phyloP scores from a whole-genome alignment of 2,329 filamentous ascomycete species.

The Calonectria hongkongensis region DNA sequence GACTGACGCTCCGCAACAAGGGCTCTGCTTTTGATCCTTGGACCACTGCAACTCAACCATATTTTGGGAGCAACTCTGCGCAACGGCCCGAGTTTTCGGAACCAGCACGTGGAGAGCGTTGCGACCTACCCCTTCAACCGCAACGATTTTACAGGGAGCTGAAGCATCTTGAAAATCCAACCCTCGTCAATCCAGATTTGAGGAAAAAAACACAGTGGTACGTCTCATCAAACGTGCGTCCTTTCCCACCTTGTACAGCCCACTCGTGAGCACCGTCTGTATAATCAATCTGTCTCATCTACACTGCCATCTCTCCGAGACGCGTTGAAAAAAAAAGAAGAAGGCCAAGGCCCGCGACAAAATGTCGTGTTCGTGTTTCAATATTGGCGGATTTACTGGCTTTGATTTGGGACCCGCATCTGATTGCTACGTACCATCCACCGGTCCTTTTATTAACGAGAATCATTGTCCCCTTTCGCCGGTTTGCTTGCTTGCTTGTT shows the following conservation, averaged over 20 bases:
- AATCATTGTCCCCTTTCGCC: slow-evolving; percentile 37
- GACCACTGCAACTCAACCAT: slow-evolving; percentile 41
- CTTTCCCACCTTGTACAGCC: slow-evolving; percentile 9
- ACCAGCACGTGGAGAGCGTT: slow-evolving; percentile 52
- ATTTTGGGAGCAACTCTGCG: slow-evolving; percentile 46
- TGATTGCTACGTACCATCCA: slow-evolving; percentile 48
- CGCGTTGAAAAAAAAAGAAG: slow-evolving; percentile 37
- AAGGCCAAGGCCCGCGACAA: slow-evolving; percentile 37
- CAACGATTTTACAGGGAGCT: slow-evolving; percentile 33
- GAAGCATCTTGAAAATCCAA: not conserved
- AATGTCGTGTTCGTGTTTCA: slow-evolving; percentile 42
- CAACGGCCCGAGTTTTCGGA: slow-evolving; percentile 50
- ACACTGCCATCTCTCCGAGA: slow-evolving; percentile 36
- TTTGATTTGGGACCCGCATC: slow-evolving; percentile 51
- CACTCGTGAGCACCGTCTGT: slow-evolving; percentile 11
- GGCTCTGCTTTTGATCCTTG: slow-evolving; percentile 35
- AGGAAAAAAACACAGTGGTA: slow-evolving; percentile 20
- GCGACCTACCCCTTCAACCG: slow-evolving; percentile 42
- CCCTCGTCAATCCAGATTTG: not conserved
- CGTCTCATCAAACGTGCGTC: slow-evolving; percentile 19
- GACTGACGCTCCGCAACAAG: slow-evolving; percentile 39
- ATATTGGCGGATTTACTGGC: slow-evolving; percentile 35
- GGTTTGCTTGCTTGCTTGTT: slow-evolving; percentile 19
- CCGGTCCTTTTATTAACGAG: slow-evolving; percentile 37
- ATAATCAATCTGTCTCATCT: slow-evolving; percentile 25